Percentiles rank a stretch among this genome's conserved stretches.
These are phyloP conservation scores for Leccinum subrobustum DNA, from an alignment of 1,284 basidiomycete genomes.

Conservation along the genomic window DNA sequence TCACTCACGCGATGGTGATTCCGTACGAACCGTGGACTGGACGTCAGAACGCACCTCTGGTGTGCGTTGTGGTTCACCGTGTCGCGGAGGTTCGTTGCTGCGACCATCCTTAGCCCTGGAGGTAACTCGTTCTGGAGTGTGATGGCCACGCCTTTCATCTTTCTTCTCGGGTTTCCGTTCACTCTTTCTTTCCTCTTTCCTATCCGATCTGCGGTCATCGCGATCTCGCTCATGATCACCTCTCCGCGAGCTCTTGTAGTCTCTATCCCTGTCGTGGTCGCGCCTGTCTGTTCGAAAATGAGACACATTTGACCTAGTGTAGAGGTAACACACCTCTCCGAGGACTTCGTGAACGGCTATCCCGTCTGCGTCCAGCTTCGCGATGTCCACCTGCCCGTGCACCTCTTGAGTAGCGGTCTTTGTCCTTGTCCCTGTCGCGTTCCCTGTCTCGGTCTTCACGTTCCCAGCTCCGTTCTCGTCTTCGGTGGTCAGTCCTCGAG, in stretches of 20 bases:
- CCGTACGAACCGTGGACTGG: slow-evolving; percentile 19
- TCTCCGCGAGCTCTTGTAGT: slow-evolving; percentile 41
- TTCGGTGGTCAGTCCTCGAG: slow-evolving; percentile 51
- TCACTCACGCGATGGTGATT: slow-evolving; percentile 27
- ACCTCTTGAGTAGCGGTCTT: slow-evolving; percentile 34
- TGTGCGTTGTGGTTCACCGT: slow-evolving; percentile 22
- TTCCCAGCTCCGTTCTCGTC: slow-evolving; percentile 70
- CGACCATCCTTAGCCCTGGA: slow-evolving; percentile 26
- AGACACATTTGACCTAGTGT: not conserved
- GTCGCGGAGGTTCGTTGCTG: slow-evolving; percentile 21
- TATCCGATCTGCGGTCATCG: slow-evolving; percentile 37
- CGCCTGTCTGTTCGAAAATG: slow-evolving; percentile 30
- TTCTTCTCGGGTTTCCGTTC: slow-evolving; percentile 24
- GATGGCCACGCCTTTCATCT: slow-evolving; percentile 24
- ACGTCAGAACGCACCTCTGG: slow-evolving; percentile 21
- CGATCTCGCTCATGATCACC: slow-evolving; percentile 40
- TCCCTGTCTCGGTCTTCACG: slow-evolving; percentile 51
- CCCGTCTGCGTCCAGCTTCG: slow-evolving; percentile 49
- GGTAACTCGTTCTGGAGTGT: slow-evolving; percentile 24
- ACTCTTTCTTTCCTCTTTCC: slow-evolving; percentile 35
- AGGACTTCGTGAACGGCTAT: slow-evolving; percentile 71
- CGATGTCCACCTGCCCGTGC: slow-evolving; percentile 40
- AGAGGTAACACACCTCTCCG: slow-evolving; percentile 37
- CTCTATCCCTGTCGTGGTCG: slow-evolving; percentile 32
- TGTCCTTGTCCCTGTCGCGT: slow-evolving; percentile 41